Conservation (phyloP, 768 basidiomycete species). For the Phaeolepiota aurea region DNA sequence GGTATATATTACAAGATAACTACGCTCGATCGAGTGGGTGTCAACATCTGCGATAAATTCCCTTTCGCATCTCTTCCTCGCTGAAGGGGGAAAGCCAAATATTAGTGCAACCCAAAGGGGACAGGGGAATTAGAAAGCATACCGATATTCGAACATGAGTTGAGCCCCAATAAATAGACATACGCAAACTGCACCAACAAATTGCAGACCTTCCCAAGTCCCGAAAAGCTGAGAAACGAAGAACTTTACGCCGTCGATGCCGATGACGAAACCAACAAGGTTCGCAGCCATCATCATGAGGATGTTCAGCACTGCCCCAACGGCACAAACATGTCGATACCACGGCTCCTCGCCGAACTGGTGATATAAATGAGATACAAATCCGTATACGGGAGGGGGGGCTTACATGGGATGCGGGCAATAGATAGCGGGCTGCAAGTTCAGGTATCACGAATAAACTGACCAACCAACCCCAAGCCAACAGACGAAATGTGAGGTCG, state of each 20-base stretch:
- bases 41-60: slow-evolving; percentile 47
- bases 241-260: slow-evolving; percentile 68
- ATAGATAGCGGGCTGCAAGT: slow-evolving; percentile 46
- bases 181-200: slow-evolving; percentile 48
- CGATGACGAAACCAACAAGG: slow-evolving; percentile 91
- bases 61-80: slow-evolving; percentile 65
- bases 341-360: slow-evolving; percentile 65
- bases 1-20: too few species aligned
- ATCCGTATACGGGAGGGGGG: slow-evolving; percentile 1
- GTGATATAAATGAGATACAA: background rate
- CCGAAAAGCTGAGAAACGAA: slow-evolving; percentile 56
- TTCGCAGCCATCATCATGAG: slow-evolving; percentile 90
- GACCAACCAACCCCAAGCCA: slow-evolving; percentile 97
- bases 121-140: too few species aligned
- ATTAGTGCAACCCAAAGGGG: too few species aligned
- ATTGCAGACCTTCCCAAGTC: slow-evolving; percentile 63
- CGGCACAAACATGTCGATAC: slow-evolving; percentile 82
- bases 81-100: too few species aligned
- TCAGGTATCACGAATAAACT: slow-evolving; percentile 89
- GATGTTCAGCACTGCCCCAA: slow-evolving; percentile 79
- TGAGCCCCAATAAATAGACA: slow-evolving; percentile 80
- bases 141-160: slow-evolving; percentile 96
- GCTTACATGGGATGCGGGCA: slow-evolving; percentile 61
- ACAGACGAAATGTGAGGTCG: slow-evolving; percentile 77
- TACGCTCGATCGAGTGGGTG: too few species aligned